Percentiles rank a stretch among this genome's conserved stretches.
phyloP scores from a whole-genome alignment of 1,284 basidiomycete species.

The Leccinum subrobustum region DNA sequence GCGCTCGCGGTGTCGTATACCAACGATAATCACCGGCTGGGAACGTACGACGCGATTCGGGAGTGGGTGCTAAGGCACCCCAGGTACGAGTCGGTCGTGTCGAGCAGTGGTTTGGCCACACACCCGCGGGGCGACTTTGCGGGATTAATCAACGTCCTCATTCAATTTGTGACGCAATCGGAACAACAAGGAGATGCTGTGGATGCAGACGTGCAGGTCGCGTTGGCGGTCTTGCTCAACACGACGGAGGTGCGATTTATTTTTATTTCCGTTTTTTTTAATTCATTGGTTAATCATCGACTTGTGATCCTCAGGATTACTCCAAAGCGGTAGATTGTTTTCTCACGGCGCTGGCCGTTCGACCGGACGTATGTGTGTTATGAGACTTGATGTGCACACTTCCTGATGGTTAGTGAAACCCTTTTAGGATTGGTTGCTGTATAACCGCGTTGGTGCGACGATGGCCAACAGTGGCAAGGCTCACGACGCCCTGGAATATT shows the following conservation, averaged over 20 bases:
- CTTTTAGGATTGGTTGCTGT: slow-evolving; percentile 87
- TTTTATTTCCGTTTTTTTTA: neutral
- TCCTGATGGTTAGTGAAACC: neutral
- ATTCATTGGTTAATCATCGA: neutral
- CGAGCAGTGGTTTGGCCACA: slow-evolving; percentile 35
- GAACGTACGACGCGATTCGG: slow-evolving; percentile 77
- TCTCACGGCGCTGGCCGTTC: slow-evolving; percentile 79
- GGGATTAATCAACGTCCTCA: slow-evolving; percentile 58
- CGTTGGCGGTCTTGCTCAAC: slow-evolving; percentile 92
- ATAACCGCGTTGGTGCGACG: slow-evolving; percentile 95
- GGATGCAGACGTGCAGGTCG: slow-evolving; percentile 95
- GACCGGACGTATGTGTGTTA: slow-evolving; percentile 70
- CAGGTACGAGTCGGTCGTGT: slow-evolving; percentile 41
- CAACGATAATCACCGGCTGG: slow-evolving; percentile 81
- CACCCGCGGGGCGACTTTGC: slow-evolving; percentile 43
- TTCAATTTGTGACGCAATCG: slow-evolving; percentile 62
- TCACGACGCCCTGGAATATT: slow-evolving; percentile 85
- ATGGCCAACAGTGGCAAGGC: slow-evolving; percentile 90
- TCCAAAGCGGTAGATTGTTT: slow-evolving; percentile 94
- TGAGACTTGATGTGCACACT: neutral
- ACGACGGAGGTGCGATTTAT: slow-evolving; percentile 68
- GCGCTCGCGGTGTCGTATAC: slow-evolving; percentile 91
- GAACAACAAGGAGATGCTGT: slow-evolving; percentile 38
- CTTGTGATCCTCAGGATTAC: slow-evolving; percentile 65
- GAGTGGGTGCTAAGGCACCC: slow-evolving; percentile 63